Conservation (phyloP, 2,329 filamentous ascomycete species). For the Aureobasidium lini region DNA sequence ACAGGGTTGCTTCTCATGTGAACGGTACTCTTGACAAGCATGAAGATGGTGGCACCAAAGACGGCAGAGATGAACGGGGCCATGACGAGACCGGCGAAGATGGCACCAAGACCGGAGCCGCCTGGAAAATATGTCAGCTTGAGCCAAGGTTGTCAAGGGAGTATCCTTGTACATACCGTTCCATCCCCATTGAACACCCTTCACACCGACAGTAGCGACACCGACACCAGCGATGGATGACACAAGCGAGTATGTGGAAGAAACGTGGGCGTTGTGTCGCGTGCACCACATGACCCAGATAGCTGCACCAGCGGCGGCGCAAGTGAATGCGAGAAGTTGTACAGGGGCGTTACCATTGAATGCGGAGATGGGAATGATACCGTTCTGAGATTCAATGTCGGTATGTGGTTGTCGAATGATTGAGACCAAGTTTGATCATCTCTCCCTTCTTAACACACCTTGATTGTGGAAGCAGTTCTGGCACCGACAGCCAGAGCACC, state of each 20-base stretch:
- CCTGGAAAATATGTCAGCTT: neutral
- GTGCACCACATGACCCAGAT: conserved; percentile 53
- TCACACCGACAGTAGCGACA: conserved; percentile 45
- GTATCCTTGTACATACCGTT: conserved; percentile 13
- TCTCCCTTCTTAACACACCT: neutral
- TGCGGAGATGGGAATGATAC: conserved; percentile 44
- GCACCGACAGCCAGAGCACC: conserved; percentile 47
- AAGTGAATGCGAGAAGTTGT: conserved; percentile 40
- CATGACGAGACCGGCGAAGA: conserved; percentile 39
- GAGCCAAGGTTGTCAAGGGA: too few relatives aligned
- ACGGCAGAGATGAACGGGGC: conserved; percentile 41
- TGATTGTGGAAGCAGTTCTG: conserved; percentile 38
- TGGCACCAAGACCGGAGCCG: conserved; percentile 39
- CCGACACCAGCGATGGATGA: conserved; percentile 54
- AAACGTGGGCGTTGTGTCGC: conserved; percentile 49
- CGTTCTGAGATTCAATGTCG: conserved; percentile 30
- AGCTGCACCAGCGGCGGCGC: conserved; percentile 39
- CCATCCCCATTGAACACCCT: conserved; percentile 36
- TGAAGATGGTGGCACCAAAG: conserved; percentile 45
- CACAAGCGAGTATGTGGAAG: conserved; percentile 55
- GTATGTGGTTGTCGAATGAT: conserved; percentile 44
- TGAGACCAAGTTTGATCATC: neutral
- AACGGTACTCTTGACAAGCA: conserved; percentile 42
- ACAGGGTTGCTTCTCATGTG: conserved; percentile 44
- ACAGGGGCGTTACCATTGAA: conserved; percentile 42